Evolutionary conservation across 805 yeast genomes (phyloP).

Genomic region (Yueomyces sp.): DNA sequence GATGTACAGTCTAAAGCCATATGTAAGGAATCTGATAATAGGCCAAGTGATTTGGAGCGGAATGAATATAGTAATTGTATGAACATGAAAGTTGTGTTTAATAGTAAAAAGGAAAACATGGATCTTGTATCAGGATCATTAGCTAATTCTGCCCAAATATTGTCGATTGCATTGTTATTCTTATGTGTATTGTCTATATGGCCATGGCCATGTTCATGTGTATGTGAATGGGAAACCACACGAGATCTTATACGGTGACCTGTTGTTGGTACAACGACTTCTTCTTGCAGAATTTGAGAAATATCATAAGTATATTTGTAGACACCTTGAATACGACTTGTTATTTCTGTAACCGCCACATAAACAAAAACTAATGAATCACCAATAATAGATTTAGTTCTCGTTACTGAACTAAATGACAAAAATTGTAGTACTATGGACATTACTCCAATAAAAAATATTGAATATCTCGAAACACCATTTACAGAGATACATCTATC

Average conservation of each 20-base stretch:
- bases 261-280: neutral
- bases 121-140: conserved; percentile 64
- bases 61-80: conserved; percentile 86
- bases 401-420: conserved; percentile 19
- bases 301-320: neutral
- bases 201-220: conserved; percentile 4
- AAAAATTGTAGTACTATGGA: conserved; percentile 24
- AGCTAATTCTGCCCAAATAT: conserved; percentile 25
- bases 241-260: neutral
- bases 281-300: neutral
- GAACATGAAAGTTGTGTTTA: conserved; percentile 89
- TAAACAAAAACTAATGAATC: conserved; percentile 9
- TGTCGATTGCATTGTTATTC: neutral
- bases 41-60: conserved; percentile 82
- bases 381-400: conserved; percentile 1
- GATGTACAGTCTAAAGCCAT: conserved; percentile 95
- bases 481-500: neutral
- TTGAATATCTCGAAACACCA: conserved; percentile 10
- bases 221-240: conserved; percentile 1
- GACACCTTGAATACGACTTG: neutral
- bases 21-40: conserved; percentile 85
- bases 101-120: conserved; percentile 71
- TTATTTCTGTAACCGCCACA: conserved; percentile 9
- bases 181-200: conserved; percentile 5
- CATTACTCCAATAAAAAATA: conserved; percentile 17